Conservation (phyloP, 805 yeast genomes). For the Naumovozyma baii region DNA sequence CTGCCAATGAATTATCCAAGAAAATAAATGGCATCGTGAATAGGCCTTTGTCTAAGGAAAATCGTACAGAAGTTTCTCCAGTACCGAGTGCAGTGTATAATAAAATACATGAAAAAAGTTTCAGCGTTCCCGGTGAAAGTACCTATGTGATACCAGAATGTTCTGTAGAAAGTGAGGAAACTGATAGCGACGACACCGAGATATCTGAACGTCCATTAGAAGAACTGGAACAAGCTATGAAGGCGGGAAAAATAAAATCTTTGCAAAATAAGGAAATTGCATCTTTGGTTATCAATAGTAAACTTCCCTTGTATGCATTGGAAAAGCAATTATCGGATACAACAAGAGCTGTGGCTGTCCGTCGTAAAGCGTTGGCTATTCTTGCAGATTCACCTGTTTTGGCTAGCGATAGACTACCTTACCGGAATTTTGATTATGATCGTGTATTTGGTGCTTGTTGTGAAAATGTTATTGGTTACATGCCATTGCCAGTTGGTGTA, state of each 20-base stretch:
- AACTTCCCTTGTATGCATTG: conserved; percentile 83
- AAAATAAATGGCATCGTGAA: conserved; percentile 5
- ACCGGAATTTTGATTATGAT: conserved; percentile 76
- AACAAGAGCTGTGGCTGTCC: conserved; percentile 84
- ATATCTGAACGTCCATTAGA: conserved; percentile 44
- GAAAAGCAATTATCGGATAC: conserved; percentile 86
- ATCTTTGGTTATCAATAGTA: conserved; percentile 59
- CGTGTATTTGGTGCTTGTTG: conserved; percentile 98
- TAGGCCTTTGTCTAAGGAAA: conserved; percentile 1
- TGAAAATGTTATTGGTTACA: conserved; percentile 93
- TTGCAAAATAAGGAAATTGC: conserved; percentile 68
- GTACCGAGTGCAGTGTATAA: not conserved
- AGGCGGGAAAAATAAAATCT: conserved; percentile 60
- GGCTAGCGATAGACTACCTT: conserved; percentile 66
- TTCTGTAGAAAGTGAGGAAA: conserved; percentile 21
- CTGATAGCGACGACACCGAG: conserved; percentile 31
- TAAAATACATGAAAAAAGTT: not conserved
- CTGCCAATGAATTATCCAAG: conserved; percentile 25
- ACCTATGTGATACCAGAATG: not conserved
- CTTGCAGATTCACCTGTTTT: conserved; percentile 75
- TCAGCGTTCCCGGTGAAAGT: not conserved
- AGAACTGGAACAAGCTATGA: conserved; percentile 50
- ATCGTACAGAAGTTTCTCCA: not conserved
- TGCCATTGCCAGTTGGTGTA: conserved; percentile 95
- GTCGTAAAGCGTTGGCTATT: conserved; percentile 85